A percentile compares a stretch with the other conserved stretches of the same genome.
Evolutionary conservation across 495 filamentous ascomycete species (phyloP).

Genomic region (Tetracladium marchalianum): DNA sequence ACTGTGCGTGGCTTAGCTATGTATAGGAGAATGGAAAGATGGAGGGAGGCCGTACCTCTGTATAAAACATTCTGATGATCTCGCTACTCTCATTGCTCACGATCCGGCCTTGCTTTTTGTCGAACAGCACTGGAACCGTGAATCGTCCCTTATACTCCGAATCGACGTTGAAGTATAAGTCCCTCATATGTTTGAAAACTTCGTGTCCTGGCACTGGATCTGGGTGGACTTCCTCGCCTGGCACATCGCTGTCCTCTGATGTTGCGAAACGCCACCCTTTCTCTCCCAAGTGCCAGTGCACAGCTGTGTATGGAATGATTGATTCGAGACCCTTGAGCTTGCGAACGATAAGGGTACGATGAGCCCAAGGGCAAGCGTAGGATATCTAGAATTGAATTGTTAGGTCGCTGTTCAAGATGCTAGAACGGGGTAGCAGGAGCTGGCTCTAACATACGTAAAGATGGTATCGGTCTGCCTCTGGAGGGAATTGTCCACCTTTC

Average conservation of each 20-base stretch:
- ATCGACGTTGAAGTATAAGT: slow-evolving; percentile 64
- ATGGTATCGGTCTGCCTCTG: slow-evolving; percentile 69
- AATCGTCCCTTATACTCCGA: slow-evolving; percentile 62
- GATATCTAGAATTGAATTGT: slow-evolving; percentile 47
- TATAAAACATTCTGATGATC: slow-evolving; percentile 64
- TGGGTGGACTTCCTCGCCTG: slow-evolving; percentile 33
- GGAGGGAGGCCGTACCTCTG: slow-evolving; percentile 18
- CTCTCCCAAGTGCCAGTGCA: slow-evolving; percentile 56
- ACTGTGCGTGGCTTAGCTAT: slow-evolving; percentile 27
- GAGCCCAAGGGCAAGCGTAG: slow-evolving; percentile 76
- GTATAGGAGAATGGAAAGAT: background rate
- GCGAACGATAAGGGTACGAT: slow-evolving; percentile 63
- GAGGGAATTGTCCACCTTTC: slow-evolving; percentile 51
- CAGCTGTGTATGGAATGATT: slow-evolving; percentile 56
- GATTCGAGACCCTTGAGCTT: slow-evolving; percentile 72
- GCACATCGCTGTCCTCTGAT: slow-evolving; percentile 45
- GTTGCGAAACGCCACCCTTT: slow-evolving; percentile 78
- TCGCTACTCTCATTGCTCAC: slow-evolving; percentile 83
- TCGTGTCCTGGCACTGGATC: slow-evolving; percentile 60
- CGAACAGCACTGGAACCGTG: slow-evolving; percentile 73
- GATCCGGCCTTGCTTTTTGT: slow-evolving; percentile 60
- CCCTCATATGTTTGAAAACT: slow-evolving; percentile 43
- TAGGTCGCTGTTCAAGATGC: slow-evolving; percentile 19
- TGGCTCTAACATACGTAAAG: slow-evolving; percentile 51
- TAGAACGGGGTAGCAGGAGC: background rate